These are phyloP conservation scores for Irpex sp. DNA, from an alignment of 1,284 basidiomycete species.

Conservation along the genomic window DNA sequence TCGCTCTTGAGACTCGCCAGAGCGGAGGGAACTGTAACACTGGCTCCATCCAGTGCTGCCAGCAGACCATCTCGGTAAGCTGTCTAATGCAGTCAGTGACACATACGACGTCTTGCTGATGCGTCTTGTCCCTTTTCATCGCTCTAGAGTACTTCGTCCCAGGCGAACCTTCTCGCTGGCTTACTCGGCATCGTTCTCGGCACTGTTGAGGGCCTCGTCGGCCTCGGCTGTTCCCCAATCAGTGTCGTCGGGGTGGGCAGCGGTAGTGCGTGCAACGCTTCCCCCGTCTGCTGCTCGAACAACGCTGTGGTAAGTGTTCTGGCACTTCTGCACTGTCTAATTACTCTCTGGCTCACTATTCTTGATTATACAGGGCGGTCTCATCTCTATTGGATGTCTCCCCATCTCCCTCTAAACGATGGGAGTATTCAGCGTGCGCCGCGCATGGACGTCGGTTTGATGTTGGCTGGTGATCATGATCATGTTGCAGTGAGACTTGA, in stretches of 20 bases:
- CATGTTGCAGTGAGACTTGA: not conserved
- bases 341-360: not conserved
- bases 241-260: too few species aligned
- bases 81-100: not conserved
- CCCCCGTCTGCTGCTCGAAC: not conserved
- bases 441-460: not conserved
- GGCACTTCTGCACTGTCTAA: not conserved
- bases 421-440: not conserved
- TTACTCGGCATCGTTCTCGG: conserved; percentile 7
- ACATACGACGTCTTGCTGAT: not conserved
- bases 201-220: not conserved
- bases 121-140: not conserved
- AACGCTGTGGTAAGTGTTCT: not conserved
- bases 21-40: not conserved
- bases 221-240: not conserved
- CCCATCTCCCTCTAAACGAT: conserved; percentile 1
- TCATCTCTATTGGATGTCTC: conserved; percentile 5
- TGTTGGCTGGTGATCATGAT: not conserved
- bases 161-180: not conserved
- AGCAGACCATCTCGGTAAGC: conserved; percentile 2
- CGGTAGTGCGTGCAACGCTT: too few species aligned
- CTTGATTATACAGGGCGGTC: conserved; percentile 1
- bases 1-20: conserved; percentile 1
- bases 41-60: conserved; percentile 7
- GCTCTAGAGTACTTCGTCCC: conserved; percentile 3